phyloP scores from a whole-genome alignment of 2,329 filamentous ascomycete species.

The Teratosphaeriaceae sp. region DNA sequence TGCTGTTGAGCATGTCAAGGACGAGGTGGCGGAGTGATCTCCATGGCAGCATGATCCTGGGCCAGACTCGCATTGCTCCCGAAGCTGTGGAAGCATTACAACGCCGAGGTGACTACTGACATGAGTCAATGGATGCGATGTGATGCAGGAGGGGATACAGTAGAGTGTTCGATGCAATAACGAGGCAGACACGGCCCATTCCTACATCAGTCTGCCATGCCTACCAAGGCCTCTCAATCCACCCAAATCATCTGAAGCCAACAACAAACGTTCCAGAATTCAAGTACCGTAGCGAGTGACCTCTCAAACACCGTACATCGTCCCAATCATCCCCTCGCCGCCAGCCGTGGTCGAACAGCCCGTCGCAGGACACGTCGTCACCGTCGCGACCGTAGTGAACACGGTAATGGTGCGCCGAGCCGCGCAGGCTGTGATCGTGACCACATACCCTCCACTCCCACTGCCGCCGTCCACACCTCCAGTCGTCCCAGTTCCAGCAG shows the following conservation, averaged over 20 bases:
- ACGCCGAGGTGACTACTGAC: too few species aligned
- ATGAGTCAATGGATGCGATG: too few species aligned
- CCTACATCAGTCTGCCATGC: not conserved
- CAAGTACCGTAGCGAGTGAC: too few species aligned
- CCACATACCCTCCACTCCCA: not conserved
- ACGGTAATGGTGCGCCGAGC: conserved; percentile 10
- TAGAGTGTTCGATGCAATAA: too few species aligned
- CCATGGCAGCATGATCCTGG: too few species aligned
- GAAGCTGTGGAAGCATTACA: too few species aligned
- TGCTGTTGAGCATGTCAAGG: conserved; percentile 36
- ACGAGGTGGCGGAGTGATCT: too few species aligned
- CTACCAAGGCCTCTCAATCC: not conserved
- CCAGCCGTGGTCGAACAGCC: not conserved
- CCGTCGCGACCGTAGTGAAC: conserved; percentile 13
- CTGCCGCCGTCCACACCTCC: conserved; percentile 6
- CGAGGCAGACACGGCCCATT: not conserved
- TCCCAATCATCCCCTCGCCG: not conserved
- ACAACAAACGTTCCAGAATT: too few species aligned
- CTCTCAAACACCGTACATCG: not conserved
- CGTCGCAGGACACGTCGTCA: conserved; percentile 12
- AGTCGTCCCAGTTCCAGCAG: not conserved
- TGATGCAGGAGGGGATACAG: too few species aligned
- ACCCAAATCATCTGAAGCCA: not conserved
- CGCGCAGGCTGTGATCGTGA: conserved; percentile 13
- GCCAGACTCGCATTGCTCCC: too few species aligned